Conservation (phyloP, 306 rosid genomes). For the Vigna trinervia region DNA sequence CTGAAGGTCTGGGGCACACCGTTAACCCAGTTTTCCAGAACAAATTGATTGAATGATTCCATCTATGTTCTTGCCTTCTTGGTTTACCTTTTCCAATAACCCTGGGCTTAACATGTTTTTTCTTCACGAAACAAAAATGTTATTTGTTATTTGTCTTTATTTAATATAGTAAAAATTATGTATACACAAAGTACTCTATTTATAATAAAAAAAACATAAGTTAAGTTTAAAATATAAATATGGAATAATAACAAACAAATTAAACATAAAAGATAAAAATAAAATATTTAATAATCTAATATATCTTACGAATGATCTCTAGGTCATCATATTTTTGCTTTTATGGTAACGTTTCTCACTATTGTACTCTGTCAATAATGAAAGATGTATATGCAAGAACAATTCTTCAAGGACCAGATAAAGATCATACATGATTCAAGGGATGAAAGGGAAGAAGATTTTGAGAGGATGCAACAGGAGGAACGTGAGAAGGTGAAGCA, state of each 20-base stretch:
- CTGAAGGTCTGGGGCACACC: slow-evolving; percentile 8
- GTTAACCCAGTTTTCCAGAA: neutral
- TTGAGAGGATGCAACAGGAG: slow-evolving; percentile 81
- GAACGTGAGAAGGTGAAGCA: slow-evolving; percentile 76
- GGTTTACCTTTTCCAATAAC: slow-evolving; percentile 5
- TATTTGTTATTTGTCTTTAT: neutral
- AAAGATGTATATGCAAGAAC: slow-evolving; percentile 77
- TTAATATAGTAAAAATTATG: too few relatives aligned
- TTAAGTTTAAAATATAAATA: too few relatives aligned
- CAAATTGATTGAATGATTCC: slow-evolving; percentile 25
- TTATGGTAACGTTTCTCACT: slow-evolving; percentile 21
- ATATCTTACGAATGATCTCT: neutral
- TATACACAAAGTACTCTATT: too few relatives aligned
- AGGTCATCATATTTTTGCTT: neutral
- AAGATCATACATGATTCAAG: slow-evolving; percentile 56
- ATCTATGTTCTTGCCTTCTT: neutral
- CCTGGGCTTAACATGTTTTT: neutral
- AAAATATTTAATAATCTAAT: too few relatives aligned
- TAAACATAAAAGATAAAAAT: too few relatives aligned
- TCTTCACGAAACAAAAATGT: slow-evolving; percentile 11
- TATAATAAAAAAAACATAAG: too few relatives aligned
- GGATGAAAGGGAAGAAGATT: slow-evolving; percentile 66
- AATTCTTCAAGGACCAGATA: slow-evolving; percentile 72
- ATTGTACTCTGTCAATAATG: neutral
- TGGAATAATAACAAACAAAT: too few relatives aligned